Evolutionary conservation across 441 rosid genomes (phyloP).

Genomic region (Kokia cookei): DNA sequence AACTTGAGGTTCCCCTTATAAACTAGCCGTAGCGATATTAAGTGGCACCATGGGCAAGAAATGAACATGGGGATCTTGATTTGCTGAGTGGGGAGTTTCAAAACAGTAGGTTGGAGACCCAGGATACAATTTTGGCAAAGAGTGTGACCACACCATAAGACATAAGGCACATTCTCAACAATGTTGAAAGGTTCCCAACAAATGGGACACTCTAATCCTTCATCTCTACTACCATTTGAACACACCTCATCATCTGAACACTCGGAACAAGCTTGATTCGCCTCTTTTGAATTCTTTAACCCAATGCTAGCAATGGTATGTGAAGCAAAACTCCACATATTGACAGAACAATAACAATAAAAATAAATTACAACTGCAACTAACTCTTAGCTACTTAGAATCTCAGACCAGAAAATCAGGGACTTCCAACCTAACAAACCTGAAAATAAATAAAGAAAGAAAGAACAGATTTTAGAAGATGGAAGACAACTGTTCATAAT

Average conservation of each 20-base stretch:
- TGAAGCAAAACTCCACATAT: conserved; percentile 68
- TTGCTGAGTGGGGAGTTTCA: conserved; percentile 50
- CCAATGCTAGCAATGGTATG: conserved; percentile 38
- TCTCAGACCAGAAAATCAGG: not conserved
- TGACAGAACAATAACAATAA: not conserved
- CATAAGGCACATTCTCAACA: conserved; percentile 78
- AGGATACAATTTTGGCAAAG: conserved; percentile 74
- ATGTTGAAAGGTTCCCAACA: conserved; percentile 84
- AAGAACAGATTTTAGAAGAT: not conserved
- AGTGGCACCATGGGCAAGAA: conserved; percentile 81
- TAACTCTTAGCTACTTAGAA: not conserved
- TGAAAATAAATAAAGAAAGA: not conserved
- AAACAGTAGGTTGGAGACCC: conserved; percentile 64
- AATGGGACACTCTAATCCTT: conserved; percentile 70
- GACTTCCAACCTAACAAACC: not conserved
- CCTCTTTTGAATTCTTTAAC: conserved; percentile 23
- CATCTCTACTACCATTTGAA: conserved; percentile 21
- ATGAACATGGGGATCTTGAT: conserved; percentile 67
- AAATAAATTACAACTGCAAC: not conserved
- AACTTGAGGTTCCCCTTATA: conserved; percentile 62
- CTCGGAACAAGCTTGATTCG: conserved; percentile 41
- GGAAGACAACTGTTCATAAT: not conserved
- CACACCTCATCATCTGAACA: conserved; percentile 70
- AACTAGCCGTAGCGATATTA: conserved; percentile 56
- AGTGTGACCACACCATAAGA: conserved; percentile 86